Base-by-base conservation (phyloP, 768 basidiomycete species). In the Plicaturopsis crispa region DNA sequence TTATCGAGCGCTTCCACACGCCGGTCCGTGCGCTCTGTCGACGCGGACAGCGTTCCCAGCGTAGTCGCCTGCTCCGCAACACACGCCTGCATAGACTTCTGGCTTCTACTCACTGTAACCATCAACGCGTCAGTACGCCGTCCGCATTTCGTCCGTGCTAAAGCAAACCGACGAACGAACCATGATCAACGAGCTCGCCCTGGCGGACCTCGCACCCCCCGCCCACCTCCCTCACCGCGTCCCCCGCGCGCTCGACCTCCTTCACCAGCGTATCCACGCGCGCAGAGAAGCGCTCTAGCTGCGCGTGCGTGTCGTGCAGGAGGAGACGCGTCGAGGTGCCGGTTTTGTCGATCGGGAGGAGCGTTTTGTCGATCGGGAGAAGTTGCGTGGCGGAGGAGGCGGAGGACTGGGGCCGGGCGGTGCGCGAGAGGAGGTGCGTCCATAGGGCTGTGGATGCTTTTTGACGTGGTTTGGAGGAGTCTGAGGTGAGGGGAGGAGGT, bases 261-360 rank as follows among this genome's bases (percentile, higher is more conserved):
- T 14, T 28, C 26, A 73, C 56, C 17, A 85, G 63, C n/a, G 57
- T 57, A 31, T 73, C 75, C 11, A 79, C 71, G 21, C 70, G 68
- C 5, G 60, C 60, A 0, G 78, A 73, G 42, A 86, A 85, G 47
- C 63, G 72, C 56, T 87, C 81, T 24, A 86, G 66, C 44, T 78
- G 74, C 16, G 70, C 72, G 40, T 84, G 81, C 1, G 81, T 84
- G 51, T 86, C 84, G 46, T 85, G 75, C 16, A 87, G 60, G 10
- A 86, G 67, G 47, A 85, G 69, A 28, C 83, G 73, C 61, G 79
- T 79, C 5, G 84, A 81, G 3, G 82, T 80, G 10, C 71, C 74
- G 7, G 72, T 70, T 47, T 72, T 84, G 59, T 86, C 83, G 20
- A 72, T 47, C 4, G 82, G 60, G 2, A 51, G 43, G 1, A 56